These are phyloP conservation scores for Hordeum vulgare DNA, from an alignment of 176 grass and related monocot species.

Conservation along the genomic window MorexV3_pseudomolecules_assembly NC_058519.1:164597189-164597688, in stretches of 20 bases:
- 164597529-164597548: no score
- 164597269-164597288: no score
- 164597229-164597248: no score
- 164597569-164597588: conserved; percentile 96
- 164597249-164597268: no score
- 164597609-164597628: conserved; percentile 77
- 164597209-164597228: no score
- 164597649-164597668: no score
- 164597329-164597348: conserved; percentile 85
- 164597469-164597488: conserved; percentile 71
- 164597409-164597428: not conserved
- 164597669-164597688: no score
- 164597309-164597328: conserved; percentile 83
- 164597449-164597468: conserved; percentile 63
- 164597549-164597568: no score
- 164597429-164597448: not conserved
- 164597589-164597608: conserved; percentile 97
- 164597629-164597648: conserved; percentile 52
- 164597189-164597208: no score
- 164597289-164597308: no score
- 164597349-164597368: conserved; percentile 28
- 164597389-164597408: not conserved
- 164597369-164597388: not conserved
- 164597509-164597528: no score
- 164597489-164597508: conserved; percentile 50